These are phyloP conservation scores for Hypomontagnella monticulosa DNA, from an alignment of 495 filamentous ascomycete genomes.

Conservation along the genomic window DNA sequence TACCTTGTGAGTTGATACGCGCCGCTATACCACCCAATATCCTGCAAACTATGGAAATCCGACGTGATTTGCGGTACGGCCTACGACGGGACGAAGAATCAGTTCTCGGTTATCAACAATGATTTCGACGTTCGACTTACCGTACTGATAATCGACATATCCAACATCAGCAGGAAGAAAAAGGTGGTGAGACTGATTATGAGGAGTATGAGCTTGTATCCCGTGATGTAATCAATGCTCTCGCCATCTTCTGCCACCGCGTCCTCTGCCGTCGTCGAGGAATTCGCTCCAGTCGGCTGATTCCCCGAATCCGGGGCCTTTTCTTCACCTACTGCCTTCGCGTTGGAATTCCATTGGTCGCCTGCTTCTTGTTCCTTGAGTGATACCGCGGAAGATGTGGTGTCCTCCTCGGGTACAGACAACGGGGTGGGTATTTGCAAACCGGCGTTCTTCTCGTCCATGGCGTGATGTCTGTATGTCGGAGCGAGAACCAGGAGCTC, in stretches of 20 bases:
- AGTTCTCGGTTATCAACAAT: conserved; percentile 15
- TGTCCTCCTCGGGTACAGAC: conserved; percentile 9
- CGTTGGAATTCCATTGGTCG: neutral
- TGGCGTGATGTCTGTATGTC: neutral
- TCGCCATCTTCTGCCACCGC: conserved; percentile 12
- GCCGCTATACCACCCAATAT: conserved; percentile 64
- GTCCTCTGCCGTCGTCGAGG: conserved; percentile 8
- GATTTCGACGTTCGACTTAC: conserved; percentile 37
- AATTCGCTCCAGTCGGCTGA: neutral
- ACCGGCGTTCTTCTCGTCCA: conserved; percentile 5
- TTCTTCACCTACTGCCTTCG: neutral
- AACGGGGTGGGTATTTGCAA: conserved; percentile 6
- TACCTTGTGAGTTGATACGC: conserved; percentile 51
- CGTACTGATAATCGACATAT: conserved; percentile 60
- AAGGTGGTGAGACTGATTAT: conserved; percentile 49
- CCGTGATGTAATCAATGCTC: conserved; percentile 36
- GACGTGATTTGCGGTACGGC: conserved; percentile 54
- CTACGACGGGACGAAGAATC: conserved; percentile 22
- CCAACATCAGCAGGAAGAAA: conserved; percentile 60
- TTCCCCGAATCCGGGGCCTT: conserved; percentile 3
- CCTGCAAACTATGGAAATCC: conserved; percentile 55
- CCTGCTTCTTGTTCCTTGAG: conserved; percentile 22
- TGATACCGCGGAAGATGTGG: conserved; percentile 3
- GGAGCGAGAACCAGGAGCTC: neutral
- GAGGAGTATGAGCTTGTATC: conserved; percentile 38